Percentiles rank a stretch among this genome's conserved stretches.
Conservation (phyloP, 2,329 filamentous ascomycete species). For the Shiraia sp. region DNA sequence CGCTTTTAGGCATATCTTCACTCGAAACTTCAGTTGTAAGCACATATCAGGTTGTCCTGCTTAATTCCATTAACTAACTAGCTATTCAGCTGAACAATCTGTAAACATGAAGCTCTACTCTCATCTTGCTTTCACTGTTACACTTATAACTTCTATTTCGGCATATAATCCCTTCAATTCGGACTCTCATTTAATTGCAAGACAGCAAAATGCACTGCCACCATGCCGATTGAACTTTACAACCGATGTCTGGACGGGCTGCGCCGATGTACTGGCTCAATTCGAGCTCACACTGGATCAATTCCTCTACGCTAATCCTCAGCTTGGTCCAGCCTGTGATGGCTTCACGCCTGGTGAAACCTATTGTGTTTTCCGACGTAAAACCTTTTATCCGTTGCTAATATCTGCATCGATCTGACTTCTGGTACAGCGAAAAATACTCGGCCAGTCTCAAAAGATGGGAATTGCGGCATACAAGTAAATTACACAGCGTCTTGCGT, state of each 20-base stretch:
- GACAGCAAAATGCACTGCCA: not conserved
- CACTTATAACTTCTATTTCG: not conserved
- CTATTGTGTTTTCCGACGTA: not conserved
- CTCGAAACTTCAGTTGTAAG: no score
- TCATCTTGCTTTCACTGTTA: not conserved
- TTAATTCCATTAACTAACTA: no score
- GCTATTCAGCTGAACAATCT: no score
- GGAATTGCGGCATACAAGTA: conserved; percentile 8
- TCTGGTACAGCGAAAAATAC: not conserved
- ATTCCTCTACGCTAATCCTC: not conserved
- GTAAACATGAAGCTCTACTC: no score
- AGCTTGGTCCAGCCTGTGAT: not conserved
- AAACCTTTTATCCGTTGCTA: not conserved
- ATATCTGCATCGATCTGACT: not conserved
- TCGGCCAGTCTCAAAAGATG: conserved; percentile 7
- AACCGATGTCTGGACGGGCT: not conserved
- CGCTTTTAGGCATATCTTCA: no score
- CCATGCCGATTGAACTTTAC: not conserved
- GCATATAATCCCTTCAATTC: not conserved
- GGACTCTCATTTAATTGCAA: not conserved
- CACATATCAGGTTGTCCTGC: no score
- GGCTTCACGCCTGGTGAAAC: not conserved
- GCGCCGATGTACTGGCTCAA: conserved; percentile 1
- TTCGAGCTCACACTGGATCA: not conserved
- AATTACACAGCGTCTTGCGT: conserved; percentile 3